Evolutionary conservation across 2,329 filamentous ascomycete genomes (phyloP).

Genomic region (Pseudogymnoascus destructans): DNA sequence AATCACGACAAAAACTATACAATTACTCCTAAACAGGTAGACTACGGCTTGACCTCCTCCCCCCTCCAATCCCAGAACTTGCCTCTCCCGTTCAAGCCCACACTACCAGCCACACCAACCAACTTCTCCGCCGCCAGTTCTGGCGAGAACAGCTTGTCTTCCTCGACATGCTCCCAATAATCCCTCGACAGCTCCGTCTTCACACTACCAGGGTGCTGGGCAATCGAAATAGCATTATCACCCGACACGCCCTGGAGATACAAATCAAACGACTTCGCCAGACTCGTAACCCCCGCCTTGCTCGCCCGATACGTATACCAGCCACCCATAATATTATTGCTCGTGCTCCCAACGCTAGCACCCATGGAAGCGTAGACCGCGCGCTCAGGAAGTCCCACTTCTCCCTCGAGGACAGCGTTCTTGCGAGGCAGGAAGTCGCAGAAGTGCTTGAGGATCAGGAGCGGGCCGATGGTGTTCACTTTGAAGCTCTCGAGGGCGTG

Average conservation of each 20-base stretch:
- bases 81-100: conserved; percentile 41
- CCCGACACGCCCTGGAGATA: conserved; percentile 44
- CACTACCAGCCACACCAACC: conserved; percentile 40
- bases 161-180: conserved; percentile 54
- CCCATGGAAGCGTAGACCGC: conserved; percentile 64
- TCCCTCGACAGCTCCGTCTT: conserved; percentile 58
- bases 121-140: conserved; percentile 54
- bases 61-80: conserved; percentile 59
- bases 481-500: conserved; percentile 54
- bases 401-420: conserved; percentile 28
- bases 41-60: conserved; percentile 35
- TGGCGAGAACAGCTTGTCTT: conserved; percentile 50
- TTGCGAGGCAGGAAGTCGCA: conserved; percentile 52
- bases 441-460: conserved; percentile 69
- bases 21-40: not conserved
- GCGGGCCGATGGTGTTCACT: conserved; percentile 60
- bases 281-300: conserved; percentile 60
- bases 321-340: conserved; percentile 60
- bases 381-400: conserved; percentile 32
- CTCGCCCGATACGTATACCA: conserved; percentile 73
- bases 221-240: conserved; percentile 52
- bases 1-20: not conserved
- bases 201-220: conserved; percentile 70
- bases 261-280: conserved; percentile 60
- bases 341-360: conserved; percentile 61